Percentiles rank a stretch among this genome's conserved stretches.
Evolutionary conservation across 108 stramenopile species (phyloP).

Genomic region (Nitzschia inconspicua): DNA sequence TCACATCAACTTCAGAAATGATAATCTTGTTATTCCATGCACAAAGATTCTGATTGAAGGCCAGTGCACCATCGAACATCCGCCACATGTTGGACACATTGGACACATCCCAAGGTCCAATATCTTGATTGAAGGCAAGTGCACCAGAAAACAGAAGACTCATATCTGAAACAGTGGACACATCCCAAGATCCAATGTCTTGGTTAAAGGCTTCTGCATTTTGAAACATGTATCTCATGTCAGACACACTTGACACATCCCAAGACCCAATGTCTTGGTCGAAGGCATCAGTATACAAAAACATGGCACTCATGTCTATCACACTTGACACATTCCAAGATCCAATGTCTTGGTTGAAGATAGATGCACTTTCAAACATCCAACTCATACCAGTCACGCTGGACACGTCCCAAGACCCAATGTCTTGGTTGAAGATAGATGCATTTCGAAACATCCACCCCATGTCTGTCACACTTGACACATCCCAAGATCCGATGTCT

Average conservation of each 20-base stretch:
- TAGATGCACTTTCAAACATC: slow-evolving; percentile 8
- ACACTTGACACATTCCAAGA: slow-evolving; percentile 15
- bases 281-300: slow-evolving; percentile 7
- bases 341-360: slow-evolving; percentile 11
- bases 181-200: slow-evolving; percentile 27
- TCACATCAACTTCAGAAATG: too few species aligned
- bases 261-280: slow-evolving; percentile 11
- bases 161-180: slow-evolving; percentile 4
- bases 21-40: too few species aligned
- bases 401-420: slow-evolving; percentile 13
- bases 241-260: slow-evolving; percentile 19
- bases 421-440: slow-evolving; percentile 18
- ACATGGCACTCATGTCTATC: slow-evolving; percentile 12
- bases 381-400: not conserved
- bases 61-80: not conserved
- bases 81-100: not conserved
- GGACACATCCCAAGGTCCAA: slow-evolving; percentile 13
- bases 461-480: slow-evolving; percentile 12
- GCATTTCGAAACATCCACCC: slow-evolving; percentile 17
- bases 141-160: slow-evolving; percentile 19
- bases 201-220: slow-evolving; percentile 30
- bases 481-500: too few species aligned
- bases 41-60: slow-evolving; percentile 18
- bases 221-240: slow-evolving; percentile 26
- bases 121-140: slow-evolving; percentile 24